These are phyloP conservation scores for Vitis cinerea DNA, from an alignment of 164 flowering plant genomes.

Conservation along the genomic window DNA sequence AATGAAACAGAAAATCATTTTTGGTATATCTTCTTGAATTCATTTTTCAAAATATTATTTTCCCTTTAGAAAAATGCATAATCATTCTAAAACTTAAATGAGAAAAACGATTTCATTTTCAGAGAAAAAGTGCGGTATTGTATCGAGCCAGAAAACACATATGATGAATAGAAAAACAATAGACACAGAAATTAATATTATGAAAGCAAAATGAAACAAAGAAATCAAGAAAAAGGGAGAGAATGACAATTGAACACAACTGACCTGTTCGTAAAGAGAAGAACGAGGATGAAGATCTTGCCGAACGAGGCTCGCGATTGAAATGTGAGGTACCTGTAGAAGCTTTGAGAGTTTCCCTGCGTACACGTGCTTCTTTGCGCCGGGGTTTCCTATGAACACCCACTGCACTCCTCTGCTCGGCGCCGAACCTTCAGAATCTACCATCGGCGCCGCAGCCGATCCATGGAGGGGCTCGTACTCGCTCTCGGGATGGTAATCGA, in stretches of 20 bases:
- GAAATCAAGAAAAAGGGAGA: background rate
- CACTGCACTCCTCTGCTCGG: slow-evolving; percentile 65
- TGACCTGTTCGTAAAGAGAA: slow-evolving; percentile 47
- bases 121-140: too few relatives aligned
- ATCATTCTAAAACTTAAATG: too few relatives aligned
- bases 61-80: too few relatives aligned
- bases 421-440: slow-evolving; percentile 28
- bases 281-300: slow-evolving; percentile 68
- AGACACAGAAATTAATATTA: background rate
- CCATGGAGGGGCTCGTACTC: slow-evolving; percentile 1
- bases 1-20: too few relatives aligned
- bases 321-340: slow-evolving; percentile 87
- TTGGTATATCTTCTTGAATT: too few relatives aligned
- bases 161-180: too few relatives aligned
- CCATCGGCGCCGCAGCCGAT: slow-evolving; percentile 6
- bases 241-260: too few relatives aligned
- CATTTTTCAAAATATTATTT: too few relatives aligned
- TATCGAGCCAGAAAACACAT: too few relatives aligned
- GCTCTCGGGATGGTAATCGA: slow-evolving; percentile 20
- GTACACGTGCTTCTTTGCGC: slow-evolving; percentile 87
- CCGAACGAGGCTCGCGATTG: slow-evolving; percentile 90
- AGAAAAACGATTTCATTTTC: too few relatives aligned
- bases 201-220: background rate
- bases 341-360: slow-evolving; percentile 71
- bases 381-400: slow-evolving; percentile 88